phyloP scores from a whole-genome alignment of 495 filamentous ascomycete genomes.

The Penicillium subrubescens region DNA sequence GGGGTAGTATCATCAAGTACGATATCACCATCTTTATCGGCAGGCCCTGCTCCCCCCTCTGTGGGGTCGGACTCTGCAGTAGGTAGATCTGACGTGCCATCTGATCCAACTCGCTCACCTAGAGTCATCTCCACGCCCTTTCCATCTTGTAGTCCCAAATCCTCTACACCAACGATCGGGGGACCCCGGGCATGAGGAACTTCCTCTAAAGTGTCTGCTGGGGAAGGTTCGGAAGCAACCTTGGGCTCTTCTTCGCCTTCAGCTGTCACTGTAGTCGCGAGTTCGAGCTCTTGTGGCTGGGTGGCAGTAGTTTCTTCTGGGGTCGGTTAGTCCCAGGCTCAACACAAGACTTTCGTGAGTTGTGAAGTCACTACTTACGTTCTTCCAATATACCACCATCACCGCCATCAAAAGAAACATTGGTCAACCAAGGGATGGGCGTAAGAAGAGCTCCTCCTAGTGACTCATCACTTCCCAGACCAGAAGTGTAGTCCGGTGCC shows the following conservation, averaged over 20 bases:
- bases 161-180: conserved; percentile 78
- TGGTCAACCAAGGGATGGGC: conserved; percentile 84
- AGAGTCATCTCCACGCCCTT: conserved; percentile 48
- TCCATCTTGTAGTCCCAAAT: conserved; percentile 79
- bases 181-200: conserved; percentile 81
- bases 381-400: conserved; percentile 22
- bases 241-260: conserved; percentile 39
- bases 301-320: conserved; percentile 22
- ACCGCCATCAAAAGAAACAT: conserved; percentile 38
- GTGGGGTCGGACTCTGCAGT: conserved; percentile 1
- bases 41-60: conserved; percentile 16
- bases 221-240: conserved; percentile 19
- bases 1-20: conserved; percentile 37
- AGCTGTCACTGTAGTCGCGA: conserved; percentile 17
- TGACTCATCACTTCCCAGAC: conserved; percentile 79
- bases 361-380: conserved; percentile 34
- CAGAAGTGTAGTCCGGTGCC: conserved; percentile 32
- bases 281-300: conserved; percentile 21
- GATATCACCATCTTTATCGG: conserved; percentile 48
- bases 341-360: background rate
- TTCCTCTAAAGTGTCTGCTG: conserved; percentile 51
- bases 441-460: conserved; percentile 90
- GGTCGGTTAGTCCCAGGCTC: conserved; percentile 9
- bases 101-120: conserved; percentile 16
- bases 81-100: conserved; percentile 18